Evolutionary conservation across 352 stramenopile species (phyloP).

Genomic region (Phytophthora sp.): DNA sequence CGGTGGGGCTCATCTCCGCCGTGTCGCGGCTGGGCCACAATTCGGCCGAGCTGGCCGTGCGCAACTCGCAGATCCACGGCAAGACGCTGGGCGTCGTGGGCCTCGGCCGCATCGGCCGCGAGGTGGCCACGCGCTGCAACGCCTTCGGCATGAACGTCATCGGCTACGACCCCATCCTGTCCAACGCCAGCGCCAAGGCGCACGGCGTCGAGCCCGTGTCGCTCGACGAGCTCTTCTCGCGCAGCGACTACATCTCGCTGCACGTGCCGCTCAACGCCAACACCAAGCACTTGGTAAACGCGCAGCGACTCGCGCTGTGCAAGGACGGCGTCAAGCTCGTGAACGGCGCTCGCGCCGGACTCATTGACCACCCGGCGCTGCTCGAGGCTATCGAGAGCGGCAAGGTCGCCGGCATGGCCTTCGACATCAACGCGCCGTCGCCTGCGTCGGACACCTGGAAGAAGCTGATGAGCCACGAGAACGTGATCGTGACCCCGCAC

Average conservation of each 20-base stretch:
- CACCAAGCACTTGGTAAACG: conserved; percentile 92
- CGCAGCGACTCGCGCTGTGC: conserved; percentile 80
- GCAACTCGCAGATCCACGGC: conserved; percentile 67
- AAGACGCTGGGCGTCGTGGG: conserved; percentile 90
- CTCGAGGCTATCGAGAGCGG: conserved; percentile 83
- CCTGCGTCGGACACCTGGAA: conserved; percentile 58
- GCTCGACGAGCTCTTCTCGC: conserved; percentile 86
- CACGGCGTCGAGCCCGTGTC: conserved; percentile 86
- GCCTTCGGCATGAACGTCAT: conserved; percentile 95
- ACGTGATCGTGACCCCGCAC: conserved; percentile 94
- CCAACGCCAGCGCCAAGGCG: conserved; percentile 75
- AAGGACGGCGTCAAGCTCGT: conserved; percentile 94
- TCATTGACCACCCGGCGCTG: conserved; percentile 94
- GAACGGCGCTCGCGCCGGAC: conserved; percentile 93
- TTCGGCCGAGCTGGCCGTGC: conserved; percentile 20
- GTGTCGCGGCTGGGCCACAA: conserved; percentile 49
- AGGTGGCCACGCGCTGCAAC: conserved; percentile 93
- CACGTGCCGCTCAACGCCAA: conserved; percentile 97
- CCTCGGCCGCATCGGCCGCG: conserved; percentile 93
- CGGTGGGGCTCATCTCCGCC: conserved; percentile 90
- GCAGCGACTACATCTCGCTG: conserved; percentile 96
- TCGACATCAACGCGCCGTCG: conserved; percentile 73
- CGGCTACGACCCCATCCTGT: conserved; percentile 94
- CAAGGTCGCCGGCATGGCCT: conserved; percentile 80
- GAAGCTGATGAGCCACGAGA: conserved; percentile 87